Conservation (phyloP, 2,329 filamentous ascomycete genomes). For the Ophiosphaerella herpotricha region DNA sequence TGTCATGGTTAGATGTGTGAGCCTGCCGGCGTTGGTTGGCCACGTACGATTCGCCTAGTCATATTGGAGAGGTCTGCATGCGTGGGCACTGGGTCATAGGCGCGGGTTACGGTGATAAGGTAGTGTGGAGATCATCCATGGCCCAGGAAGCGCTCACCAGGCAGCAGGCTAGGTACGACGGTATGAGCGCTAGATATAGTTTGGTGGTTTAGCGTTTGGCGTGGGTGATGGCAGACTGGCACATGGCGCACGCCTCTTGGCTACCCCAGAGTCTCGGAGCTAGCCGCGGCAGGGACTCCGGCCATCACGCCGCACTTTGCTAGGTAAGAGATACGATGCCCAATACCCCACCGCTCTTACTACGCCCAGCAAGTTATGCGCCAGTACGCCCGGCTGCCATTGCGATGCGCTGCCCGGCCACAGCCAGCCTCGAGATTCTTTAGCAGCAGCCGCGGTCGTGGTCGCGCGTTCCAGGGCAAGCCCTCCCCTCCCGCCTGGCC, state of each 20-base stretch:
- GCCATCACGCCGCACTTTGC: conserved; percentile 6
- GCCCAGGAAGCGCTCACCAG: conserved; percentile 3
- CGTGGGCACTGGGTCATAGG: conserved; percentile 14
- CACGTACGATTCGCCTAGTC: conserved; percentile 47
- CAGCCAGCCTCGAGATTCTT: conserved; percentile 17
- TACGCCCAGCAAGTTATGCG: conserved; percentile 27
- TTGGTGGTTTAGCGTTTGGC: conserved; percentile 11
- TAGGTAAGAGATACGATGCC: conserved; percentile 1
- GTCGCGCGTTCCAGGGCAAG: conserved; percentile 39
- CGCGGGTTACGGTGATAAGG: conserved; percentile 6
- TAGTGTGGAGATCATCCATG: conserved; percentile 17
- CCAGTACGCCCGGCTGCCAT: conserved; percentile 2
- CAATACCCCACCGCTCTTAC: conserved; percentile 15
- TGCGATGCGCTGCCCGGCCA: background rate
- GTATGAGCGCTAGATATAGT: conserved; percentile 7
- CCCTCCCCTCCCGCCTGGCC: background rate
- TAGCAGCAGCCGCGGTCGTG: conserved; percentile 18
- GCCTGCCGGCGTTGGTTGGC: background rate
- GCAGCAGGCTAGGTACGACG: background rate
- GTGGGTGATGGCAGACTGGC: background rate
- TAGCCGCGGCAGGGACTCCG: conserved; percentile 9
- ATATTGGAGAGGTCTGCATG: conserved; percentile 31
- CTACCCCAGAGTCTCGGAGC: conserved; percentile 15
- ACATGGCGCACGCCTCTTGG: conserved; percentile 12
- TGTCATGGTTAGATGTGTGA: conserved; percentile 27